These are phyloP conservation scores for Lumnitzera littorea DNA, from an alignment of 345 rosid genomes.

Conservation along the genomic window DNA sequence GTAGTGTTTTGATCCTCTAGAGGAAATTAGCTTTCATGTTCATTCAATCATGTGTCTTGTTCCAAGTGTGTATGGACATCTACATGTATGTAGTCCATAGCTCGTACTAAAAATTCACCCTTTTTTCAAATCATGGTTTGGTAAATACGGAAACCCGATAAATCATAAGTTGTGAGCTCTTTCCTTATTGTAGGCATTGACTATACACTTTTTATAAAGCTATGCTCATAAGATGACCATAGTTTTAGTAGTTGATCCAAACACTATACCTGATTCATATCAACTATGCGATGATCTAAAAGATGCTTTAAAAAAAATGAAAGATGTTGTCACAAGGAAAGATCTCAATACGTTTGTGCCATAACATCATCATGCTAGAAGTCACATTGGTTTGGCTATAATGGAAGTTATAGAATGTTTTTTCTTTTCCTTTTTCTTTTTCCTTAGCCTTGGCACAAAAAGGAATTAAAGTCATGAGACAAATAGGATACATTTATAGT, in stretches of 20 bases:
- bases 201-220: slow-evolving; percentile 80
- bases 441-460: too few species aligned
- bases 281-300: slow-evolving; percentile 44
- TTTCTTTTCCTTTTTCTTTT: too few species aligned
- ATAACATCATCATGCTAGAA: too few species aligned
- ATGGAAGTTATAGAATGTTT: too few species aligned
- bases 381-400: too few species aligned
- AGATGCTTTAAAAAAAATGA: slow-evolving; percentile 43
- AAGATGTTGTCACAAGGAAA: slow-evolving; percentile 21
- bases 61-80: slow-evolving; percentile 58
- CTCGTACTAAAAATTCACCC: not conserved
- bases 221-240: slow-evolving; percentile 60
- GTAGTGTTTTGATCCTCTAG: slow-evolving; percentile 51
- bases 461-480: too few species aligned
- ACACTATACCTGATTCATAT: slow-evolving; percentile 61
- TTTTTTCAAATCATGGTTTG: not conserved
- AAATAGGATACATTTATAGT: too few species aligned
- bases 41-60: slow-evolving; percentile 55
- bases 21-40: slow-evolving; percentile 57
- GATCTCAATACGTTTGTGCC: not conserved
- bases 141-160: not conserved
- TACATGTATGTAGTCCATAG: slow-evolving; percentile 29
- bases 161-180: too few species aligned
- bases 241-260: slow-evolving; percentile 59
- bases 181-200: slow-evolving; percentile 44